Evolutionary conservation across 225 moss, liverwort and hornwort species (phyloP).

Genomic region (Thuidium tamariscinum): DNA sequence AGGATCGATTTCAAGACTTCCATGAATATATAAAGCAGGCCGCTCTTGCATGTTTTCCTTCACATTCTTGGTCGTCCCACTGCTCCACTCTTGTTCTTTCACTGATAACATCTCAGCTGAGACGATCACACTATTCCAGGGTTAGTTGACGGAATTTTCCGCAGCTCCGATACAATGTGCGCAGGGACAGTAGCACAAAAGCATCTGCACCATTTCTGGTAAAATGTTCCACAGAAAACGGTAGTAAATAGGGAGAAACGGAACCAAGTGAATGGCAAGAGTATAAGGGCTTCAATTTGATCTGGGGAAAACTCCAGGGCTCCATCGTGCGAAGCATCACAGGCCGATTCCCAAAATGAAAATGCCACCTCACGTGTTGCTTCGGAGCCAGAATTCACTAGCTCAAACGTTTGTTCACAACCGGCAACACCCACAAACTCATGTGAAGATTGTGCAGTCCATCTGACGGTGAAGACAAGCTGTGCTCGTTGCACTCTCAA

Average conservation of each 20-base stretch:
- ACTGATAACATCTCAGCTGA: not conserved
- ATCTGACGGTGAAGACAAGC: not conserved
- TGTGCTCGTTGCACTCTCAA: not conserved
- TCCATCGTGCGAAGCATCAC: not conserved
- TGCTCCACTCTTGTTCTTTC: not conserved
- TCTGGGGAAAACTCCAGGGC: not conserved
- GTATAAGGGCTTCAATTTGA: not conserved
- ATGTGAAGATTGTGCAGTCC: not conserved
- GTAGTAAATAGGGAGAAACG: not conserved
- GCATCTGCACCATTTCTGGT: not conserved
- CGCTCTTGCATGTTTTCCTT: not conserved
- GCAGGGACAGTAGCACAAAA: not conserved
- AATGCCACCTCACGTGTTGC: not conserved
- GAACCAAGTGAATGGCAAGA: not conserved
- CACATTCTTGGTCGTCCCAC: not conserved
- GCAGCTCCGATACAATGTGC: not conserved
- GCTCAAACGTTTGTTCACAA: not conserved
- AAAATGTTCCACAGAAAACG: not conserved
- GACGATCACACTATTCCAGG: not conserved
- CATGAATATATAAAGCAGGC: not conserved
- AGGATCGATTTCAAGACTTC: not conserved
- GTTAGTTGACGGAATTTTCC: not conserved
- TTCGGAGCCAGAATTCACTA: not conserved
- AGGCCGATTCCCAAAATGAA: not conserved
- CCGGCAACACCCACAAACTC: not conserved